Evolutionary conservation across 108 stramenopile species (phyloP).

Genomic region (Parietichytrium sp.): DNA sequence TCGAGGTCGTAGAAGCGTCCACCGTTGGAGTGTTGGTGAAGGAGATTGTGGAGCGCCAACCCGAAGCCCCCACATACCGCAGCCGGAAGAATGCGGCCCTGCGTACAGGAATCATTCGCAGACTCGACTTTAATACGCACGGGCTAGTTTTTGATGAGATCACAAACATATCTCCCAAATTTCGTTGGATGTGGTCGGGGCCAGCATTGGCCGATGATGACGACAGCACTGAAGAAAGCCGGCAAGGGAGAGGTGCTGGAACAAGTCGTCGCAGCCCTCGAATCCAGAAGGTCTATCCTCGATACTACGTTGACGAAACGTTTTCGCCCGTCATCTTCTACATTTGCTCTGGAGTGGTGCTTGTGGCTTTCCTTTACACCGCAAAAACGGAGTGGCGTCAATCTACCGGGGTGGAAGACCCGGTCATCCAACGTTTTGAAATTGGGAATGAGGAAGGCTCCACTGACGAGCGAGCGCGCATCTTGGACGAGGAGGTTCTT

Average conservation of each 20-base stretch:
- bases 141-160: no score
- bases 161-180: no score
- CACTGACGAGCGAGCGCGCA: background rate
- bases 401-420: background rate
- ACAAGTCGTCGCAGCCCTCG: no score
- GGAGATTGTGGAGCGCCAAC: background rate
- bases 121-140: background rate
- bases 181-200: background rate
- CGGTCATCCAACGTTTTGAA: background rate
- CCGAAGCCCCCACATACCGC: no score
- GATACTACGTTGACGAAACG: background rate
- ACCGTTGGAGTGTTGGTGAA: background rate
- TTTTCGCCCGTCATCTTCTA: constrained; percentile 3
- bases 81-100: no score
- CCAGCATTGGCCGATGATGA: background rate
- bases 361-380: background rate
- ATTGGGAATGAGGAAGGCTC: background rate
- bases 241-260: no score
- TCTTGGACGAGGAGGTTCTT: background rate
- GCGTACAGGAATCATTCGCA: background rate
- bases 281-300: background rate
- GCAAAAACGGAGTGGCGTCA: background rate
- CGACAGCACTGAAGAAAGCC: no score
- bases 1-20: background rate
- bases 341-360: background rate